Base-by-base conservation (phyloP, 2,329 filamentous ascomycete species). In the Pseudohalonectria lignicola region DNA sequence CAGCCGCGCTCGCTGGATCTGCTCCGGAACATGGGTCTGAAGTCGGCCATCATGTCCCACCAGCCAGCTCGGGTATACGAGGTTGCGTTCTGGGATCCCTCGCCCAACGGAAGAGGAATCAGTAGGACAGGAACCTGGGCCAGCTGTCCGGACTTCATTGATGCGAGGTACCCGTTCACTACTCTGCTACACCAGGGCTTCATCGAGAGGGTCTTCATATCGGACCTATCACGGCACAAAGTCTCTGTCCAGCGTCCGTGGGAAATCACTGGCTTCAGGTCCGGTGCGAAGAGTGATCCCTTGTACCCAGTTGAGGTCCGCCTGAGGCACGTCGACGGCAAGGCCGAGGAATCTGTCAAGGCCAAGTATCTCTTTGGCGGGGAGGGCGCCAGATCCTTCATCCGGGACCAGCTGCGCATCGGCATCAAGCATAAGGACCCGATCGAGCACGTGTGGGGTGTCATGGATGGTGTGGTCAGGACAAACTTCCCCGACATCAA, bases 1-100 rank as follows among this genome's bases (percentile, higher is more conserved):
- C 87, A 94, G 62, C 87, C 87, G 28, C 79, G 88, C 29, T 93
- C 87, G 0, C 69, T 93, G 18, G 87, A 94, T 50, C 73, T 94
- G 13, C 68, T 94, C 34, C 78, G 83, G 37, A 94, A 94, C 54
- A 86, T 94, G 80, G 86, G 85, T 1, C 66, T 94, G 41, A 94
- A 94, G 64, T 76, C 84, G 32, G 76, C 78, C 40, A 84, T 94
- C 53, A 94, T 94, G 86, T 82, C 79, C 16, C 71, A 90, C 53
- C 76, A 87, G 45, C 88, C 88, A 6, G 87, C 87, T 2, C 86
- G 85, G 51, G 86, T 95, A 19, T 94, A 75, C 48, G 79, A 85
- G 52, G 76, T 81, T 19, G 79, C 79, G 2, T 84, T 85, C 48
- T 85, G 80, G 80, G 79, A 84, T 44, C 77, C 78, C 0, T 63